Evolutionary conservation across 164 flowering plant species (phyloP), one percentile per base, ranked within the genome.

Genomic region (Macadamia tetraphylla): DNA sequence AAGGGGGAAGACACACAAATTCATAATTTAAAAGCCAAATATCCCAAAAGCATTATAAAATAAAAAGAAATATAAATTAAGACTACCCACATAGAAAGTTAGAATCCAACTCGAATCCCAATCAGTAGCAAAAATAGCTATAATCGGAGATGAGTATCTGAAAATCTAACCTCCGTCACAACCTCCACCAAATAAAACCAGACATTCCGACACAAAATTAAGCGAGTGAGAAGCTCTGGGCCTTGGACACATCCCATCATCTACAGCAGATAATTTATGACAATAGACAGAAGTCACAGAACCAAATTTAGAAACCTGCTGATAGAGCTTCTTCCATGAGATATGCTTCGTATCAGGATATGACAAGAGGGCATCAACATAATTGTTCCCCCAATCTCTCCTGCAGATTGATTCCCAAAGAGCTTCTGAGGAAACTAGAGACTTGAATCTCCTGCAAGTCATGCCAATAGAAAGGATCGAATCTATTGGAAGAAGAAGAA

Each of bases 111-210:
- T 11, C 14, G 12, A 31, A 55, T 3, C 42, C 70, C 42, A 58
- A 0, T 56, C 14, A 69, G 29, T 62, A 42, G 59, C 15, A 31
- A 48, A 63, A 51, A 66, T 29, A 66, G 5, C 32, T 62, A 74
- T 58, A 70, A 29, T 30, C 11, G 64, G 30, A 68, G 43, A 70
- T 55, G 58, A 63, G 42, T 42, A 69, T 35, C 32, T 1, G 35
- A 13, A 61, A 35, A 46, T 75, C 83, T 78, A 32, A 94, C 98
- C 98, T 87, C 97, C 98, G 53, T 89, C 96, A 73, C 81, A 84
- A 15, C 98, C 98, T 40, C 98, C 97, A 70, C 98, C 98, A 82
- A 88, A 94, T 79, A 94, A 75, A 46, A 94, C 89, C 79, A 94
- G 66, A 63, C 81, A 91, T 67, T 85, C 87, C 29, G 89, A 81